Evolutionary conservation across 768 basidiomycete species (phyloP), one percentile per base, ranked within the genome.

Genomic region (Neoboletus magnificus): DNA sequence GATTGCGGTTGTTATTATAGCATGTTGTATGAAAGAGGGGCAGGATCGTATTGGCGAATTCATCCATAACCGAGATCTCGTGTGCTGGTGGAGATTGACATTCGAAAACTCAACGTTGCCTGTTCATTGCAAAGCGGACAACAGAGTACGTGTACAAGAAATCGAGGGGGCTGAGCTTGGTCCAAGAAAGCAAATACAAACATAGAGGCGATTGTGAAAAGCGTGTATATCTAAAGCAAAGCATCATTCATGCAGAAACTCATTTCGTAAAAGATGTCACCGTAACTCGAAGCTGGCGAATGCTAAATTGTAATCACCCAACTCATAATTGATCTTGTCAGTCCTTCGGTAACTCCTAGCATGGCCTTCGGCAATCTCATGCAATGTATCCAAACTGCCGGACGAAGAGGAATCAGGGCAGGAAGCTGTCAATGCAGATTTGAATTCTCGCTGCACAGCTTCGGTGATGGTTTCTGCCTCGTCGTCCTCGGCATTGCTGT

Each of bases 261-360:
- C 52, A 41, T 46, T 59, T 51, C 36, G 52, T 44, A 54, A 48
- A 45, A 27, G 45, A 54, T 55, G 51, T 73, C 65, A 75, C 59
- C 72, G 71, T 66, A 77, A 67, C 72, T 92, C 89, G 71, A 93
- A 94, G 69, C 86, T 92, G 39, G 92, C 89, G 70, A 93, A 94
- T 16, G 91, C 91, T 57, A 94, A 77, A 69, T 92, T 91, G 69
- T 94, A 94, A 50, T 87, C 93, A 44, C 91, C 90, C 69, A 98
- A 93, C 71, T 96, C 94, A 76, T 99, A 99, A 70, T 96, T 93
- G 71, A 99, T 98, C 74, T 96, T 92, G 76, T 98, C 97, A 48
- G 91, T 95, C 61, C 94, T 78, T 62, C 77, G 84, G 73, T 95
- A 98, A 15, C 64, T 72, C 60, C 65, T 61, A 61, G 62, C 52